Evolutionary conservation across 331 rosid genomes (phyloP).

Genomic region (Quercus lobata): DNA sequence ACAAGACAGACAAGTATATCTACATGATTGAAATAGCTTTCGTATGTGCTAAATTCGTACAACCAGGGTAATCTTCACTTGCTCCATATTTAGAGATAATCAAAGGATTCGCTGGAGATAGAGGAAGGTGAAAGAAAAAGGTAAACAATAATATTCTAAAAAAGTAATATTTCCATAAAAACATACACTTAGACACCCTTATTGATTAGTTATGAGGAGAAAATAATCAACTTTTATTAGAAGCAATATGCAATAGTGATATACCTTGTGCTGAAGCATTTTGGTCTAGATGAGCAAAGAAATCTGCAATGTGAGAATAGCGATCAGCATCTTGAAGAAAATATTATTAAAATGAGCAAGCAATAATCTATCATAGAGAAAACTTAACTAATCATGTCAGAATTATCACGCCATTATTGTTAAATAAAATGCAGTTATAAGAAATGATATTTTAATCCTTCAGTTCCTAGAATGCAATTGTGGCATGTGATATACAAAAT

Average conservation of each 20-base stretch:
- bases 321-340: slow-evolving; percentile 14
- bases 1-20: slow-evolving; percentile 91
- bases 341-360: background rate
- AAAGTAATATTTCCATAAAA: background rate
- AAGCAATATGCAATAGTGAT: slow-evolving; percentile 4
- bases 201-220: slow-evolving; percentile 4
- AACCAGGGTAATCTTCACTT: slow-evolving; percentile 84
- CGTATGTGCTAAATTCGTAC: slow-evolving; percentile 62
- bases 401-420: background rate
- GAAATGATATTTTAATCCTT: background rate
- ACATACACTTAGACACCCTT: background rate
- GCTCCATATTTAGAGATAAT: slow-evolving; percentile 86
- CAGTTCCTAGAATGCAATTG: background rate
- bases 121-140: slow-evolving; percentile 15
- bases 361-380: background rate
- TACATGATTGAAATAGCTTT: slow-evolving; percentile 70
- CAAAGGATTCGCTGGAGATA: slow-evolving; percentile 52
- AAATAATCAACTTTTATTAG: slow-evolving; percentile 12
- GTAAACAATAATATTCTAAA: slow-evolving; percentile 20
- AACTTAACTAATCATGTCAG: background rate
- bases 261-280: slow-evolving; percentile 57
- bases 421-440: background rate
- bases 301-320: slow-evolving; percentile 50
- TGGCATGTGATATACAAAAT: too few species aligned
- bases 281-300: slow-evolving; percentile 59